Base-by-base conservation (phyloP, 2,329 filamentous ascomycete genomes). In the Phialemonium atrogriseum region DNA sequence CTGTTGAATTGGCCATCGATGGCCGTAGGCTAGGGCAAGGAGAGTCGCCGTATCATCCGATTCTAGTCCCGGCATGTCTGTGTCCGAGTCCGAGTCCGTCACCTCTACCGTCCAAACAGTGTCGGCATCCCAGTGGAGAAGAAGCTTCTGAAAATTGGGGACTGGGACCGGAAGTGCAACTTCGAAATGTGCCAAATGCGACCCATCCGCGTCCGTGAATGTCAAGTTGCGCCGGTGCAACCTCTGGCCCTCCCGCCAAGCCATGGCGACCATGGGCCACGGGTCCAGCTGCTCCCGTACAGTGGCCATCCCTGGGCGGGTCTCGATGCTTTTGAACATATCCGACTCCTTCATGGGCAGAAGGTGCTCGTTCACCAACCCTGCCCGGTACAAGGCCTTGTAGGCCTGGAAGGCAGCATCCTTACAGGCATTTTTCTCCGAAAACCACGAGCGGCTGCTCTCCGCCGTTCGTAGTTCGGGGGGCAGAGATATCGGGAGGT, bases 361-460 rank as follows among this genome's bases (percentile, higher is more conserved):
- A 0, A 95, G 57, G 44, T 94, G 68, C 10, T 93, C 73, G 39
- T 84, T 87, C 2, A 96, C 56, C 5, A 95, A 60, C 0, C 81
- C 80, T 16, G 72, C 79, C 7, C 71, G 45, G 48, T 89, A 77
- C 0, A 96, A 63, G 5, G 64, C 65, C 14, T 73, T 57, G 48
- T 88, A 94, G 1, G 87, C 84, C 47, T 84, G 73, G 39, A 94
- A 91, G 0, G 85, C 82, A 1, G 81, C 85, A 53, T 95, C 89
- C 48, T 82, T 85, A 43, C 66, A 77, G 0, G 87, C 86, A 43
- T 75, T 77, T 35, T 66, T 72, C 46, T 91, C 80, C 0, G 77
- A 83, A 9, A 43, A 54, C 87, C 87, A 95, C n/a, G 52, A 40
- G 21, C 50, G 40, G 17, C 53, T 51, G 31, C 80, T 73, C 14